Evolutionary conservation across 768 basidiomycete species (phyloP), one percentile per base, ranked within the genome.

Genomic region (Rickenella mellea): DNA sequence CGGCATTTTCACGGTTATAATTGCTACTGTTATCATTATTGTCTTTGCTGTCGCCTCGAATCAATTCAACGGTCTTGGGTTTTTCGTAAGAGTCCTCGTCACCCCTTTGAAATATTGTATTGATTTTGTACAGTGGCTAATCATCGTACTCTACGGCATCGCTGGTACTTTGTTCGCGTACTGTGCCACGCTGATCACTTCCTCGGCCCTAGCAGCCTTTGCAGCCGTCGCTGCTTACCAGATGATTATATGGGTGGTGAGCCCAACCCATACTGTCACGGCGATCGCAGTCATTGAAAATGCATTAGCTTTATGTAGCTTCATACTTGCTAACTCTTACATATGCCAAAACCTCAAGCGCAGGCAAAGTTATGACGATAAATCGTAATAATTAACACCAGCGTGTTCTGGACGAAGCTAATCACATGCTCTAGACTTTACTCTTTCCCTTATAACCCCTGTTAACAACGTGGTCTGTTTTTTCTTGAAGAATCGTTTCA

Each of bases 211-310:
- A 20, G 78, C 80, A 3, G 78, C 83, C 2, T 88, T 87, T 48
- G 83, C 86, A 1, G 62, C 70, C 5, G 72, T 78, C 11, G 84
- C 84, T 4, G 83, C 75, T 12, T 83, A 80, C 52, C 82, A 87
- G 48, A 69, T 84, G 30, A 58, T 87, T 41, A 73, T 85, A 59
- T 86, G 77, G 53, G 51, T 82, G 30, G 81, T 86, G 55, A 57
- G 80, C 25, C 36, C 17, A 39, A 20, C 28, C 37, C 17, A 7
- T 40, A 15, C 28, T 15, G 5, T 7, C 27, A 10, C 17, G 22
- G 15, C 12, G 22, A 7, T 2, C 3, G 15, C 22, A 33, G 37
- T 32, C 5, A 8, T n/a, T 14, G 1, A 38, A 17, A 49, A 36
- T 42, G 33, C 9, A 28, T 17, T 28, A 83, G 80, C 50, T 82